phyloP scores from a whole-genome alignment of 345 rosid species.

The Cardamine resedifolia region DNA sequence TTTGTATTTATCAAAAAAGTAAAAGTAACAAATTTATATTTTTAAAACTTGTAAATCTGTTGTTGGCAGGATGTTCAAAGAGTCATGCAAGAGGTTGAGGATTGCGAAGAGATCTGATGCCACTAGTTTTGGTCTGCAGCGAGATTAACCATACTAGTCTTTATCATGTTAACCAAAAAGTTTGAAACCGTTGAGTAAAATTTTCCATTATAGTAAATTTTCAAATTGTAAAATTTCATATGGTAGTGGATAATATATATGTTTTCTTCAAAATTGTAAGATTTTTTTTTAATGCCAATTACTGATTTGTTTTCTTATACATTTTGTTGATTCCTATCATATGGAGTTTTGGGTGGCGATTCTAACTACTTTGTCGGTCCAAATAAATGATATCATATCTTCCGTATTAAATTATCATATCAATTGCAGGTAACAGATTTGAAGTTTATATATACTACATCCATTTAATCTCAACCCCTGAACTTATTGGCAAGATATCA shows the following conservation, averaged over 20 bases:
- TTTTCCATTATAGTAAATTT: background rate
- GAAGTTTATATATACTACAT: constrained; percentile 4
- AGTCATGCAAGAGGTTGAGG: constrained; percentile 61
- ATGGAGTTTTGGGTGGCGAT: constrained; percentile 12
- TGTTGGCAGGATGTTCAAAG: constrained; percentile 61
- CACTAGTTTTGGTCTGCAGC: constrained; percentile 43
- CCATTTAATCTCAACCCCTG: constrained; percentile 14
- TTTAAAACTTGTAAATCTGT: too few species aligned
- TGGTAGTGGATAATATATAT: background rate
- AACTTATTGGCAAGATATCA: constrained; percentile 1
- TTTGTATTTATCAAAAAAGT: too few species aligned
- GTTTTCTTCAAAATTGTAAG: background rate
- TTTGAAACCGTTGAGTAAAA: background rate
- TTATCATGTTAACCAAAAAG: background rate
- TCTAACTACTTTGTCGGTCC: constrained; percentile 37
- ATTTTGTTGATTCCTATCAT: too few species aligned
- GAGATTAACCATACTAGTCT: background rate
- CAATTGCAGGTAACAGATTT: constrained; percentile 28
- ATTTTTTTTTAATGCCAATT: background rate
- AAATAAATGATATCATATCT: constrained; percentile 30
- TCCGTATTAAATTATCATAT: constrained; percentile 32
- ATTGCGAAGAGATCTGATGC: constrained; percentile 64
- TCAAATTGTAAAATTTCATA: background rate
- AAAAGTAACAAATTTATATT: too few species aligned
- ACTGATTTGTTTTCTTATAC: background rate